Percentiles rank a stretch among this genome's conserved stretches.
Conservation (phyloP, 2,329 filamentous ascomycete genomes). For the Ilyonectria mors-panacis region DNA sequence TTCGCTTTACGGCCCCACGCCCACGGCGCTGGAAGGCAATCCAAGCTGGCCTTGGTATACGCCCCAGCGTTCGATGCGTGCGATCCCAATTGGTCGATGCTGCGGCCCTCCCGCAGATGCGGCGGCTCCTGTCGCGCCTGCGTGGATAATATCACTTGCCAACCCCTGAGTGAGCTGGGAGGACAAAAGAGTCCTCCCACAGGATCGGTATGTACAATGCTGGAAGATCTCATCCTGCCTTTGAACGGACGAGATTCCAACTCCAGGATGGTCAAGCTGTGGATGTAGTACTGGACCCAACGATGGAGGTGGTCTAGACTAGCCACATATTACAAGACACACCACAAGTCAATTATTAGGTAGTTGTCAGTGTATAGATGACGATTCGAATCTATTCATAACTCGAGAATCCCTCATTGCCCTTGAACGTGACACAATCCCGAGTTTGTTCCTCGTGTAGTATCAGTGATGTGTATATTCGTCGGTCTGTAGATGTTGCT, state of each 20-base stretch:
- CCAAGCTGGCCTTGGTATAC: conserved; percentile 63
- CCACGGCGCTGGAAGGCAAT: conserved; percentile 50
- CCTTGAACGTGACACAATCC: background rate
- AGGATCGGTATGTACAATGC: conserved; percentile 39
- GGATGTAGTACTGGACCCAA: conserved; percentile 51
- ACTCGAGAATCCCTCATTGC: conserved; percentile 18
- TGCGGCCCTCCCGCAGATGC: conserved; percentile 62
- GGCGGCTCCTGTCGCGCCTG: conserved; percentile 44
- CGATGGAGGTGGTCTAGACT: conserved; percentile 49
- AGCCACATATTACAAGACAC: conserved; percentile 51
- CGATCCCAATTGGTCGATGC: conserved; percentile 67
- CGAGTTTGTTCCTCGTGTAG: background rate
- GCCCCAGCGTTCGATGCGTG: conserved; percentile 43
- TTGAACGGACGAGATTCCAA: conserved; percentile 42
- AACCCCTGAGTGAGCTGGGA: conserved; percentile 50
- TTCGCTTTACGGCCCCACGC: conserved; percentile 47
- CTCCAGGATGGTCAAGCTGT: conserved; percentile 42
- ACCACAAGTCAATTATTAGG: conserved; percentile 39
- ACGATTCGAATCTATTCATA: conserved; percentile 68
- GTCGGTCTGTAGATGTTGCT: background rate
- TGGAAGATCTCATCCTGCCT: conserved; percentile 42
- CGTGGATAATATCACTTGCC: conserved; percentile 48
- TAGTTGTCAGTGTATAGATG: conserved; percentile 59
- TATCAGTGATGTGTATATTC: background rate
- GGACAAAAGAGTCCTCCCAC: conserved; percentile 29